Base-by-base conservation (phyloP, 2,329 filamentous ascomycete genomes). In the Ceratocystis harringtonii region DNA sequence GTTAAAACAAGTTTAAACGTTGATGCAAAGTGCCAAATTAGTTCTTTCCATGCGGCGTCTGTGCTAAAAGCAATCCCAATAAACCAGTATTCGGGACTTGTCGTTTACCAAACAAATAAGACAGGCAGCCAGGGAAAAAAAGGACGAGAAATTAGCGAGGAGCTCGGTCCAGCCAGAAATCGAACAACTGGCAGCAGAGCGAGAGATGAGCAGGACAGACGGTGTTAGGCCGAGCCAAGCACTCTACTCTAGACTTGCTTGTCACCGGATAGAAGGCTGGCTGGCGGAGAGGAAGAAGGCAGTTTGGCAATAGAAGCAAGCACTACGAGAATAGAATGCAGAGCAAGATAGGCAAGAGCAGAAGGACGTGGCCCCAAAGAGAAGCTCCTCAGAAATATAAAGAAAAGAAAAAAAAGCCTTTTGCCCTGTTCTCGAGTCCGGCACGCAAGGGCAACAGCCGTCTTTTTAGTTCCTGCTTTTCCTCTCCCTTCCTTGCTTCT, bases 11-110 rank as follows among this genome's bases (percentile, higher is more conserved):
- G 15, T 50, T 50, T 50, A 5, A 3, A 19, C 22, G 45, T 58
- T n/a, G 52, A n/a, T 32, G 52, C 28, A 44, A 41, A n/a, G 30
- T 62, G 43, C 43, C 60, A 62, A 62, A 62, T 58, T 58, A 58
- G 52, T 32, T n/a, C 41, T 36, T 43, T 63, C 19, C 57, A 17
- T 28, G 50, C 50, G 43, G 43, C 43, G 43, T 62, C 55, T 57
- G 52, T 58, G 52, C 55, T 48, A 57, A 61, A 65, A 61, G 50
- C 57, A 57, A 12, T 41, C 36, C 36, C 36, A 65, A 45, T 17
- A n/a, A 30, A 28, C 44, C 12, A 19, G 25, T 8, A 17, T 36
- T 58, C 28, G 52, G 52, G 52, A 58, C 52, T 58, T 58, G 52
- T 58, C 32, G 52, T 58, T 58, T 58, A 41, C 28, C 52, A 58